These are phyloP conservation scores for Euphrasia confusa DNA, from an alignment of 257 asterid genomes.

Conservation along the genomic window DNA sequence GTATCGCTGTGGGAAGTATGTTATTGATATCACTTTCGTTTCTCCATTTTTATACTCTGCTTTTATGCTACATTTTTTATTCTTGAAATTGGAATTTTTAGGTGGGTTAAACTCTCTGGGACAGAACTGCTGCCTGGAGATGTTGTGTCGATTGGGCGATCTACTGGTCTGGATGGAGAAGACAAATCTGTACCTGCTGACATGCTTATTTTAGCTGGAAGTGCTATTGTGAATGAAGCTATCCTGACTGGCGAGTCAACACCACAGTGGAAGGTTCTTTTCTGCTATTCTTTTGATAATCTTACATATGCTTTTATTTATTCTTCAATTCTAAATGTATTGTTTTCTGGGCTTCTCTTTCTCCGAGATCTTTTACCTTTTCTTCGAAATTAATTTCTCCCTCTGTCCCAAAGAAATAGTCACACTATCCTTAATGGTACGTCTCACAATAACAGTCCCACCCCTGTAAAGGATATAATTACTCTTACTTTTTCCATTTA, in stretches of 20 bases:
- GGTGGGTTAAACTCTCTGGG: slow-evolving; percentile 93
- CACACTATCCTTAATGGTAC: no score
- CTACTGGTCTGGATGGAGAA: slow-evolving; percentile 76
- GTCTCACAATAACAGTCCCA: no score
- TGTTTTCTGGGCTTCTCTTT: background rate
- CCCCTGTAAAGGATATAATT: no score
- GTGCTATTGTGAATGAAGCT: slow-evolving; percentile 96
- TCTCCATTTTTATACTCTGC: slow-evolving; percentile 9
- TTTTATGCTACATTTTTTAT: slow-evolving; percentile 24
- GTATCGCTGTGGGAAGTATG: slow-evolving; percentile 97
- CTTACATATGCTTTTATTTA: slow-evolving; percentile 2
- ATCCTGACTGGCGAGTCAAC: slow-evolving; percentile 98
- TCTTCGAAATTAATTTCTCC: background rate
- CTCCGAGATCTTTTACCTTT: background rate
- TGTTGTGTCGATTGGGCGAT: slow-evolving; percentile 96
- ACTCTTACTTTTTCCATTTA: no score
- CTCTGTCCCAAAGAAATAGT: no score
- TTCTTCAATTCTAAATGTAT: slow-evolving; percentile 6
- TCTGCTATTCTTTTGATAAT: slow-evolving; percentile 16
- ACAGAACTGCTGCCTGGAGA: slow-evolving; percentile 95
- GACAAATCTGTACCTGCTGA: slow-evolving; percentile 97
- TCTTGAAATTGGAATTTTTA: slow-evolving; percentile 29
- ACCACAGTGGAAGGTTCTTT: slow-evolving; percentile 93
- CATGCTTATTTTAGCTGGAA: slow-evolving; percentile 98
- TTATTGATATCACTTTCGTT: slow-evolving; percentile 22